Evolutionary conservation across 2,329 filamentous ascomycete genomes (phyloP), one percentile per base, ranked within the genome.

Genomic region (Paramyrothecium sp.): DNA sequence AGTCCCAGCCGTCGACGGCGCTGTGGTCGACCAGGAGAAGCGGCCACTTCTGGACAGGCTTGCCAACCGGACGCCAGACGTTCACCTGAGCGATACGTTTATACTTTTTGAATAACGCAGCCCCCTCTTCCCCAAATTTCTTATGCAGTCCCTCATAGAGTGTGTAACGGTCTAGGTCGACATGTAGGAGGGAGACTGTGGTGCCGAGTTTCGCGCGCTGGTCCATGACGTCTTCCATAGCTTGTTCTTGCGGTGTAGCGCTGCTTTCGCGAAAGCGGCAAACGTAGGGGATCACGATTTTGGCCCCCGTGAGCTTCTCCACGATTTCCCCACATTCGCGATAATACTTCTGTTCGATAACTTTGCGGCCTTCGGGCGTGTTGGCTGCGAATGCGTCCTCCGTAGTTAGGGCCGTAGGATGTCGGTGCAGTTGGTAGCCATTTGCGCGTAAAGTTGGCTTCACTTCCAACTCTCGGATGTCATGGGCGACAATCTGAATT

Each of bases 331-430:
- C 33, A 22, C 49, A 51, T 26, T 51, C 49, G 49, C 22, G 17
- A 22, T 30, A 51, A 22, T 51, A 51, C 49, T 17, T 26, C 19
- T 51, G 22, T 26, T 51, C 49, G 49, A 51, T 51, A 22, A 51
- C 49, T 7, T 51, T 51, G 49, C 49, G 49, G 49, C 49, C 49
- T 26, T 51, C 22, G 49, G 21, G 21, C 49, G 49, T 51, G 22
- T 51, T 51, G 21, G 22, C 49, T 11, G 49, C 49, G 5, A 51
- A 22, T 26, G 30, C 7, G 17, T 51, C 49, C 49, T 51, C 49
- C 22, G 49, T 21, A 17, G 12, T 51, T 5, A 51, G 21, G 49
- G 22, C 23, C 7, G 49, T 30, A 16, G 49, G 21, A n/a, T 51
- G 22, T 2, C 10, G 17, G 13, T 16, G 16, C 3, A 51, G 49